Conservation (phyloP, 176 grass and related monocot genomes). For the Chrysopogon serrulatus region DNA sequence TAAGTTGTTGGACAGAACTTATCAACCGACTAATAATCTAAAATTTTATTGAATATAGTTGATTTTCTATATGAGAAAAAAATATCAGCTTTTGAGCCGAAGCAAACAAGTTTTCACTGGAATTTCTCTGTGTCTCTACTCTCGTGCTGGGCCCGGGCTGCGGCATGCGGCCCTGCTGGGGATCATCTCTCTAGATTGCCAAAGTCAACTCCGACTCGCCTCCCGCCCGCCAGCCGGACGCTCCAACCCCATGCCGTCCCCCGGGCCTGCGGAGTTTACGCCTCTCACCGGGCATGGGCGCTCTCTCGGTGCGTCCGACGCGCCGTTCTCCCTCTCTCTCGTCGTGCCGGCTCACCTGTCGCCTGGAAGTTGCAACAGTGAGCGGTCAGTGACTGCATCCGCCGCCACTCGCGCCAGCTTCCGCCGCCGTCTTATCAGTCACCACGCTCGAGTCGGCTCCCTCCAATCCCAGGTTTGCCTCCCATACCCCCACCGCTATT, state of each 20-base stretch:
- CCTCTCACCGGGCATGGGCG: not conserved
- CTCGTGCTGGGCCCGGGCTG: not conserved
- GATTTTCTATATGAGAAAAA: too few relatives aligned
- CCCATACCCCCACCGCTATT: too few relatives aligned
- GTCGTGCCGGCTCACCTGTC: not conserved
- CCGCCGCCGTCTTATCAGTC: not conserved
- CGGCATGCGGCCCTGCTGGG: not conserved
- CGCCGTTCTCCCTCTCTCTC: not conserved
- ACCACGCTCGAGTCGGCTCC: not conserved
- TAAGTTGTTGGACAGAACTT: too few relatives aligned
- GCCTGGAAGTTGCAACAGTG: not conserved
- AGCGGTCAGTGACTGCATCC: not conserved
- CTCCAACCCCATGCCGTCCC: not conserved
- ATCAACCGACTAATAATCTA: too few relatives aligned
- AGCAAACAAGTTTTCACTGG: too few relatives aligned
- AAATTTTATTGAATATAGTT: too few relatives aligned
- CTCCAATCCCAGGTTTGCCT: not conserved
- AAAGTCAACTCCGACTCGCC: not conserved
- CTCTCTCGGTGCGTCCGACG: too few relatives aligned
- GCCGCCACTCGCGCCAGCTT: too few relatives aligned
- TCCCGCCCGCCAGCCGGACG: not conserved
- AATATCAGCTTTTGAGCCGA: too few relatives aligned
- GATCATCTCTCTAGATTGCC: not conserved
- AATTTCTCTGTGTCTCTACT: too few relatives aligned
- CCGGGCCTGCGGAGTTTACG: not conserved